These are phyloP conservation scores for Pseudofabraea citricarpa DNA, from an alignment of 2,329 filamentous ascomycete species.

Conservation along the genomic window DNA sequence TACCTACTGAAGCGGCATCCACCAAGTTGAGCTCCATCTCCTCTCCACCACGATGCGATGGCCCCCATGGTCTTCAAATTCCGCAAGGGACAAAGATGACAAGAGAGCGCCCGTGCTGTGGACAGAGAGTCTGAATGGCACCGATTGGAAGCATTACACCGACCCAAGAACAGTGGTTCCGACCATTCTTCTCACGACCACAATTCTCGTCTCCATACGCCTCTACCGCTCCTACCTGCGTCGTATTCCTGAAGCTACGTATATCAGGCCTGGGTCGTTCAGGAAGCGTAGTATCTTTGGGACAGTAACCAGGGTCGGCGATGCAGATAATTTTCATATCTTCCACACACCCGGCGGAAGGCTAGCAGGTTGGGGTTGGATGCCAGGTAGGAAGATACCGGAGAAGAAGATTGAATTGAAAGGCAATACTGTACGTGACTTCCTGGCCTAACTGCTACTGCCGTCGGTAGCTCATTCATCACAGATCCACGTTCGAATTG, in stretches of 20 bases:
- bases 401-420: slow-evolving; percentile 62
- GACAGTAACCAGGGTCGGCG: slow-evolving; percentile 86
- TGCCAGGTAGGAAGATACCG: slow-evolving; percentile 68
- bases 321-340: slow-evolving; percentile 92
- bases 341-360: slow-evolving; percentile 93
- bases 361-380: slow-evolving; percentile 87
- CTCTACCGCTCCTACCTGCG: slow-evolving; percentile 75
- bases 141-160: slow-evolving; percentile 49
- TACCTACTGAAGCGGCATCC: too few relatives aligned
- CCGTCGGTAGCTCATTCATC: slow-evolving; percentile 5
- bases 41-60: slow-evolving; percentile 37
- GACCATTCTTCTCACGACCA: slow-evolving; percentile 48
- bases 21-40: too few relatives aligned
- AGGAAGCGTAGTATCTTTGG: slow-evolving; percentile 75
- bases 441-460: too few relatives aligned
- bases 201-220: slow-evolving; percentile 47
- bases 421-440: slow-evolving; percentile 64
- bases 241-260: slow-evolving; percentile 71
- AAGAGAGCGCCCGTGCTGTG: slow-evolving; percentile 33
- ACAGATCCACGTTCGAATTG: slow-evolving; percentile 82
- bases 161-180: slow-evolving; percentile 50
- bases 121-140: slow-evolving; percentile 39
- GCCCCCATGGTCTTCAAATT: slow-evolving; percentile 38
- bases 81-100: slow-evolving; percentile 19
- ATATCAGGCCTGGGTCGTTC: slow-evolving; percentile 73